Conservation (phyloP, 2,329 filamentous ascomycete species). For the Phaeosphaeriaceae sp. region DNA sequence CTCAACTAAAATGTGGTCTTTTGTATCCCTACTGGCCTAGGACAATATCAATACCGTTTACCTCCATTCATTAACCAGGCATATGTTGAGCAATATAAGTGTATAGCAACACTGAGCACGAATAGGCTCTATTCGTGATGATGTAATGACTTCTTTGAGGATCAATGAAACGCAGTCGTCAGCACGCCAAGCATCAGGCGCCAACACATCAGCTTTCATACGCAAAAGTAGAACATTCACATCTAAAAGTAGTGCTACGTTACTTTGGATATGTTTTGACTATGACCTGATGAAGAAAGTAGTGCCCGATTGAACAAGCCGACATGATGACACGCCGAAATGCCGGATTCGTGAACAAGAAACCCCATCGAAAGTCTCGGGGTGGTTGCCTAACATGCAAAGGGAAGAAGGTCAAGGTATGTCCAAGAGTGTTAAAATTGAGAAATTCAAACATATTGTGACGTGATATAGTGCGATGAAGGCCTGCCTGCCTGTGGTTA, state of each 20-base stretch:
- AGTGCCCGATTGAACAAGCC: not conserved
- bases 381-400: slow-evolving; percentile 42
- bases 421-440: not conserved
- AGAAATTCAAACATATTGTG: not conserved
- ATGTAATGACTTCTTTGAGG: slow-evolving; percentile 8
- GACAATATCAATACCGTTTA: too few species aligned
- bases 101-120: too few species aligned
- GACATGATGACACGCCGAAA: slow-evolving; percentile 34
- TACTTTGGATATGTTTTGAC: too few species aligned
- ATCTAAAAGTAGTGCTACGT: too few species aligned
- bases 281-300: too few species aligned
- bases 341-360: slow-evolving; percentile 40
- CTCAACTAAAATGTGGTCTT: too few species aligned
- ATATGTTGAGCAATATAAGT: too few species aligned
- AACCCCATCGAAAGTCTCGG: slow-evolving; percentile 41
- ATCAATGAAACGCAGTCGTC: not conserved
- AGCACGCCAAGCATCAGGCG: slow-evolving; percentile 6
- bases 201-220: too few species aligned
- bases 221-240: too few species aligned
- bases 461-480: slow-evolving; percentile 38
- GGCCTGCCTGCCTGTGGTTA: slow-evolving; percentile 34
- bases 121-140: slow-evolving; percentile 5
- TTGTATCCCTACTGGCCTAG: too few species aligned
- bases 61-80: too few species aligned
- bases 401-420: slow-evolving; percentile 44